Base-by-base conservation (phyloP, 2,329 filamentous ascomycete genomes). In the Trematosphaeria pertusa region DNA sequence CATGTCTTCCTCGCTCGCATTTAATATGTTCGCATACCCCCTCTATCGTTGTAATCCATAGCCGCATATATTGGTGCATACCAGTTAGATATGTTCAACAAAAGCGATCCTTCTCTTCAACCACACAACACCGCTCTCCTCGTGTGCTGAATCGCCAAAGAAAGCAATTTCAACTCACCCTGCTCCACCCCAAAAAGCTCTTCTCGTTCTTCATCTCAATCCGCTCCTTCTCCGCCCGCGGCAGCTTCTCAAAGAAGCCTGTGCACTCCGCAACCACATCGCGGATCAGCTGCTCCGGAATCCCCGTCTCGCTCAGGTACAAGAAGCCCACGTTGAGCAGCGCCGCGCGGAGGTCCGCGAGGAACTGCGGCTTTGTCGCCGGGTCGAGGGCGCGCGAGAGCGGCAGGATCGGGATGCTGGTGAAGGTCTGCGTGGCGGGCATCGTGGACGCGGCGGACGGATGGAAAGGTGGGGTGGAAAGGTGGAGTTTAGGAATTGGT, bases 251-350 rank as follows among this genome's bases (percentile, higher is more conserved):
- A 61, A 96, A 96, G 72, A 96, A 94, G 0, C 74, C 77, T 43
- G 82, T 83, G 34, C 88, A 89, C 62, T 91, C 80, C 2, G 73
- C 62, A 42, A 90, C 84, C 19, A 93, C 88, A 51, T 80, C 72
- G 18, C 81, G 64, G 58, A 88, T 84, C 41, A 93, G 73, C 30
- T 81, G 75, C 12, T 86, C 80, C 4, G 87, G 78, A 39, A 69
- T 34, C 5, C 69, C 69, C 17, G 89, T 86, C 64, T 95, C 91
- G 65, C 86, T 87, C 51, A 96, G 81, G 64, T 96, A 96, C 17
- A 95, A 71, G 64, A 96, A 96, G 1, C 91, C 91, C n/a, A 95
- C 88, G 67, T 93, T 87, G 61, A 96, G 82, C 22, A 96, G 75
- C 0, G 89, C 89, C 70, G 88, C 78, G 12, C 88, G 87, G 22